Conservation (phyloP, 768 basidiomycete genomes). For the Phlebiopsis flavidoalba region DNA sequence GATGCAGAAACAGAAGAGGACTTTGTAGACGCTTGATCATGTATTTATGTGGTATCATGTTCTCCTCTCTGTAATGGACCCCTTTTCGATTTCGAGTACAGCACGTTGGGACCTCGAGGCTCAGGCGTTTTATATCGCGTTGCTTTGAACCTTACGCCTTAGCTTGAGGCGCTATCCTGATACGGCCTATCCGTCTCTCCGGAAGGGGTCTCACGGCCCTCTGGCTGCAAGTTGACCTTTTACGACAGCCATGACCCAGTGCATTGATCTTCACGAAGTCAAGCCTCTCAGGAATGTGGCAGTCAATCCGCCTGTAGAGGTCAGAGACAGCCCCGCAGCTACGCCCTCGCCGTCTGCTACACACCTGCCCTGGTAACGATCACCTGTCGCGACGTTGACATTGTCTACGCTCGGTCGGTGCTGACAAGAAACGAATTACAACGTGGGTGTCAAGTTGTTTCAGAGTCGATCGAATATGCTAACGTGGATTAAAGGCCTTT, state of each 20-base stretch:
- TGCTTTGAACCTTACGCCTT: background rate
- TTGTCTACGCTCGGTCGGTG: background rate
- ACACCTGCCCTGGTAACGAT: background rate
- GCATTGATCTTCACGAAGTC: background rate
- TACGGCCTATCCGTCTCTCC: background rate
- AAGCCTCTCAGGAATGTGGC: background rate
- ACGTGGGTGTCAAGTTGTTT: background rate
- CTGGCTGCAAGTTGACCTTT: background rate
- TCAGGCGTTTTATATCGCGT: background rate
- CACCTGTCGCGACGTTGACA: background rate
- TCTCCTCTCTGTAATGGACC: slow-evolving; percentile 2
- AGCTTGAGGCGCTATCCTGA: background rate
- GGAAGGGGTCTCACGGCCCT: background rate
- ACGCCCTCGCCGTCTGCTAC: no score
- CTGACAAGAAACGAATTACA: background rate
- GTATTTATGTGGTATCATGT: slow-evolving; percentile 5
- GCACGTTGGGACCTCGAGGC: background rate
- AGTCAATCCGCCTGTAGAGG: background rate
- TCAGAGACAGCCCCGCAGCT: background rate
- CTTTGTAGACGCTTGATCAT: slow-evolving; percentile 7
- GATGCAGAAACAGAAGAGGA: slow-evolving; percentile 5
- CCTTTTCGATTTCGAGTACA: background rate
- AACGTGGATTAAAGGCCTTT: background rate
- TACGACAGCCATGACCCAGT: background rate
- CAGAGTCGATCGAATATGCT: background rate